Conservation (phyloP, 257 asterid genomes). For the Fraxinus anomala region DNA sequence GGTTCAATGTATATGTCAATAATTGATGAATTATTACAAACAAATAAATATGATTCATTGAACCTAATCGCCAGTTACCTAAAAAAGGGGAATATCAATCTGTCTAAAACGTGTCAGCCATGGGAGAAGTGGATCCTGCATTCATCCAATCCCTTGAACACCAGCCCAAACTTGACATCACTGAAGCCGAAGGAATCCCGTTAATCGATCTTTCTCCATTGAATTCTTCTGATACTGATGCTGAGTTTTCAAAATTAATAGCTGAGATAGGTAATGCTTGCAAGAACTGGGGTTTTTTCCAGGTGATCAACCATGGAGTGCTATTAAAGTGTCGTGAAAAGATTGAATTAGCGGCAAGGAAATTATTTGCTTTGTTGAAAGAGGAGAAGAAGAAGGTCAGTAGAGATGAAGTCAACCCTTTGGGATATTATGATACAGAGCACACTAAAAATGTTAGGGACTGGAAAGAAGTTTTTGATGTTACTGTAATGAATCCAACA, state of each 20-base stretch:
- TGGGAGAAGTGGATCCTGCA: conserved; percentile 34
- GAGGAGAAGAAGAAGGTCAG: conserved; percentile 46
- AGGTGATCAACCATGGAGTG: conserved; percentile 48
- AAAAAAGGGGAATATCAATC: not conserved
- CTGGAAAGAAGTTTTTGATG: conserved; percentile 49
- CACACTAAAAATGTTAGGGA: conserved; percentile 48
- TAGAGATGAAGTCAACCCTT: conserved; percentile 35
- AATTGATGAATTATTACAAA: not conserved
- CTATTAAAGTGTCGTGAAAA: conserved; percentile 28
- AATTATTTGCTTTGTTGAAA: conserved; percentile 36
- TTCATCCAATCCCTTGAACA: conserved; percentile 39
- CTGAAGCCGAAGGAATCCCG: conserved; percentile 38
- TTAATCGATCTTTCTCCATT: conserved; percentile 41
- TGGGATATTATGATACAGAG: conserved; percentile 45
- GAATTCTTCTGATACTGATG: not conserved
- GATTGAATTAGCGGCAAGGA: conserved; percentile 32
- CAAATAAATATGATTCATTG: not conserved
- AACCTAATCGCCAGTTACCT: not conserved
- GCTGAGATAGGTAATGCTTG: conserved; percentile 38
- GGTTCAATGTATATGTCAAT: conserved; percentile 35
- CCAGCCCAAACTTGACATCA: conserved; percentile 30
- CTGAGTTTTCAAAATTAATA: conserved; percentile 18
- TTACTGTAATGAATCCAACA: conserved; percentile 31
- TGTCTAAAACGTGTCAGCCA: conserved; percentile 2
- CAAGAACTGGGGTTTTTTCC: conserved; percentile 46